Evolutionary conservation across 202 grass and related monocot genomes (phyloP), one percentile per base, ranked within the genome.

Genomic region (Elaeis oleifera): DNA sequence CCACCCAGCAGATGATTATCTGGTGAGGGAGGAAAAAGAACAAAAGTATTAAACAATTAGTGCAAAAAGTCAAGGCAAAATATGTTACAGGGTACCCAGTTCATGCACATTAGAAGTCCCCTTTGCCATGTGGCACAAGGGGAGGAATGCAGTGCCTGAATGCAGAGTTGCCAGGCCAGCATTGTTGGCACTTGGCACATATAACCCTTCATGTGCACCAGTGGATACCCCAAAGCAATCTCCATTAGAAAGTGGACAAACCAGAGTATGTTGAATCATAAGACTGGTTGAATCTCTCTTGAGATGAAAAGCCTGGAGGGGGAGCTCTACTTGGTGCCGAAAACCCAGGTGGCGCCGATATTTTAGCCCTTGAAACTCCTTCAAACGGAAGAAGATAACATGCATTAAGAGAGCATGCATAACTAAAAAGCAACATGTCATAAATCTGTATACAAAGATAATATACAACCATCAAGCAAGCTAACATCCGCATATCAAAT

Each of bases 271-370:
- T 17, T 53, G 23, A 3, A 24, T 68, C 65, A 23, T 68, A 44
- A 36, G 51, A 3, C 28, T 55, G 65, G 65, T 68, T 55, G 26
- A 68, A 68, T 68, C 51, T 68, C 7, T 68, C 52, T 23, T 55
- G 65, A 8, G 27, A 83, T 70, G 81, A 79, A 82, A 89, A 86
- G 18, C 83, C 87, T 17, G 79, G 78, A 81, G 82, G 90, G 60
- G 86, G 86, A 16, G 71, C 74, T 84, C 79, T 89, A 48, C 60
- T 75, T 61, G 84, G 79, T 66, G 69, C 56, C 59, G 88, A 79
- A 75, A 97, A 97, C 77, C 92, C 92, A 54, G 92, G 92, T 29
- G 92, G 92, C 8, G 79, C 84, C 19, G 92, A 83, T 71, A 91
- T 76, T 82, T 97, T 91, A 27, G 84, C 74, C 51, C 19, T 68